These are phyloP conservation scores for Lunasporangiospora selenospora DNA, from an alignment of 192 early-diverging fungal species.

Conservation along the genomic window DNA sequence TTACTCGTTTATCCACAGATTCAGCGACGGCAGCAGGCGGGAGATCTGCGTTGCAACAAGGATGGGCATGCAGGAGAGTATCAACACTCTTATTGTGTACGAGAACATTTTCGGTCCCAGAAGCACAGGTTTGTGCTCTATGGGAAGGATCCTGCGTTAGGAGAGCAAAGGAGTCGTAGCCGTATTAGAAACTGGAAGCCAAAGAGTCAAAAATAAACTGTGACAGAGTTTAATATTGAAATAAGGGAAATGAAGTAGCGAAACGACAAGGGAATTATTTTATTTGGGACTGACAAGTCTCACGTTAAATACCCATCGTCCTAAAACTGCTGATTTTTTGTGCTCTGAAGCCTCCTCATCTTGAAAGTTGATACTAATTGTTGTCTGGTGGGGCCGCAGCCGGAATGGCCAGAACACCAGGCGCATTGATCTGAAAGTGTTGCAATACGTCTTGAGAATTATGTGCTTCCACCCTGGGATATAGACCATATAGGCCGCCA, in stretches of 20 bases:
- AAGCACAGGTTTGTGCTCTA: no score
- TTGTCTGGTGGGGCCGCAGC: background rate
- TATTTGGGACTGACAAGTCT: background rate
- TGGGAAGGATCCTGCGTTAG: no score
- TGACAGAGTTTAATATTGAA: conserved; percentile 1
- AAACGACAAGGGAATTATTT: background rate
- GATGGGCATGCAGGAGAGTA: conserved; percentile 5
- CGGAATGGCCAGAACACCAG: conserved; percentile 2
- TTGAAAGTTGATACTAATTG: conserved; percentile 4
- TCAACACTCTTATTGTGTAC: background rate
- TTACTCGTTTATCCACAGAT: conserved; percentile 1
- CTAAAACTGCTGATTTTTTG: no score
- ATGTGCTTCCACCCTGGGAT: background rate
- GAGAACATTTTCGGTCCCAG: conserved; percentile 1
- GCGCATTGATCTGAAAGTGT: background rate
- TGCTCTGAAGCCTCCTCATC: background rate
- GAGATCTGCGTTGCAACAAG: conserved; percentile 6
- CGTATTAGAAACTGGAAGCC: no score
- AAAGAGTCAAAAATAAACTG: no score
- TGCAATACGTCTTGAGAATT: background rate
- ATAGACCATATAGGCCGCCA: conserved; percentile 1
- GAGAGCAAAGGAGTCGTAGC: no score
- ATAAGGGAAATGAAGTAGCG: no score
- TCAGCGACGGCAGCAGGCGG: background rate
- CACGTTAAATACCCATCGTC: conserved; percentile 2